Conservation (phyloP, 192 early-diverging fungal species). For the Umbelopsis sp. region DNA sequence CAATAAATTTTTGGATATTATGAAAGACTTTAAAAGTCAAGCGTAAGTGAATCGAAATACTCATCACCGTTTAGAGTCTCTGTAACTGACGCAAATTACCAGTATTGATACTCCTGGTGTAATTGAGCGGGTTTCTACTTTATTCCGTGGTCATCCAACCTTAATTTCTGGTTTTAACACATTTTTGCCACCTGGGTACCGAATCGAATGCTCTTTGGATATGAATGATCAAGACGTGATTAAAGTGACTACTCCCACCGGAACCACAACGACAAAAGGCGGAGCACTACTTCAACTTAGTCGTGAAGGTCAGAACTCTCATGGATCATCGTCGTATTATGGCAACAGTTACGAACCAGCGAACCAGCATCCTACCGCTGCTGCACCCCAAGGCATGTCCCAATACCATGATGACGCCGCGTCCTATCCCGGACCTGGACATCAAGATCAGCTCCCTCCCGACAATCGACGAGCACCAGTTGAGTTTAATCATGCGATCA, state of each 20-base stretch:
- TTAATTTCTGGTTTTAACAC: slow-evolving; percentile 99
- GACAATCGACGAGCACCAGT: slow-evolving; percentile 69
- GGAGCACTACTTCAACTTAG: slow-evolving; percentile 31
- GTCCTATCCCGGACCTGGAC: slow-evolving; percentile 17
- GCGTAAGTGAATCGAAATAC: slow-evolving; percentile 53
- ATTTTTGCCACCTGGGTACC: slow-evolving; percentile 97
- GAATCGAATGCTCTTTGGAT: slow-evolving; percentile 88
- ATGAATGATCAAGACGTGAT: slow-evolving; percentile 74
- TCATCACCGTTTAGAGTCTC: slow-evolving; percentile 11
- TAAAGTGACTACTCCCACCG: slow-evolving; percentile 86
- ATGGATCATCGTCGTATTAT: slow-evolving; percentile 18
- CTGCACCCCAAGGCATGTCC: slow-evolving; percentile 29
- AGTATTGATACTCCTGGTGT: slow-evolving; percentile 97
- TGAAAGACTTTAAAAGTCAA: slow-evolving; percentile 99
- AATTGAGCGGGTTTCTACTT: slow-evolving; percentile 93
- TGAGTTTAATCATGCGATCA: slow-evolving; percentile 98
- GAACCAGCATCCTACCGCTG: slow-evolving; percentile 30
- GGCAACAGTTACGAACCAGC: slow-evolving; percentile 16
- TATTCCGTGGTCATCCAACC: slow-evolving; percentile 87
- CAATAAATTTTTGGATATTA: slow-evolving; percentile 97
- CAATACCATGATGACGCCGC: slow-evolving; percentile 28
- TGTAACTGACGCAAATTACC: background rate
- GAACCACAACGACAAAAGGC: slow-evolving; percentile 56
- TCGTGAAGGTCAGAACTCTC: slow-evolving; percentile 6
- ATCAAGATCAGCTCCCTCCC: slow-evolving; percentile 36